A percentile compares a stretch with the other conserved stretches of the same genome.
These are phyloP conservation scores for Melaleuca quinquenervia DNA, from an alignment of 345 rosid species.

Conservation along the genomic window DNA sequence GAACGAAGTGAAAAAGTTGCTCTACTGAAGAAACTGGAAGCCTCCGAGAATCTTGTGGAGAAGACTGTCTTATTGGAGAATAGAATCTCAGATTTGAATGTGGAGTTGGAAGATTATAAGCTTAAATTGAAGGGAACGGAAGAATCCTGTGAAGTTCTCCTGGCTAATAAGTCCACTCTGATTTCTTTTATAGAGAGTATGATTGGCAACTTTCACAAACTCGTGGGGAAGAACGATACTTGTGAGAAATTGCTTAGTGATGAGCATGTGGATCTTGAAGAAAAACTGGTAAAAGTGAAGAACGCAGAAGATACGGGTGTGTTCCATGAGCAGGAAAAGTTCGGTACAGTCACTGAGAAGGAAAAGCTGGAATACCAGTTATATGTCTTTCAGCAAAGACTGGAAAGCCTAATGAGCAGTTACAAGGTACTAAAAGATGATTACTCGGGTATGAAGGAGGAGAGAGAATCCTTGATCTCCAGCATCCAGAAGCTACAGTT, in stretches of 20 bases:
- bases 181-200: background rate
- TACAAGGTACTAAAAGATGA: slow-evolving; percentile 35
- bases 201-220: slow-evolving; percentile 27
- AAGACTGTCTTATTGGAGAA: slow-evolving; percentile 64
- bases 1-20: slow-evolving; percentile 31
- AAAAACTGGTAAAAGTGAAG: slow-evolving; percentile 29
- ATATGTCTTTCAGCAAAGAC: slow-evolving; percentile 34
- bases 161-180: slow-evolving; percentile 50
- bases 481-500: slow-evolving; percentile 39
- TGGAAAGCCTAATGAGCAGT: slow-evolving; percentile 40
- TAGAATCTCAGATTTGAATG: slow-evolving; percentile 68
- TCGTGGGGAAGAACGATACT: slow-evolving; percentile 43
- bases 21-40: slow-evolving; percentile 47
- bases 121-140: slow-evolving; percentile 48
- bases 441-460: slow-evolving; percentile 31
- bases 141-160: slow-evolving; percentile 42
- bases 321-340: slow-evolving; percentile 50
- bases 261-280: slow-evolving; percentile 62
- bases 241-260: slow-evolving; percentile 54
- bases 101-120: slow-evolving; percentile 55
- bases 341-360: slow-evolving; percentile 28
- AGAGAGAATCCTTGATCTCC: slow-evolving; percentile 37
- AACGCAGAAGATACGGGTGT: slow-evolving; percentile 45
- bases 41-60: slow-evolving; percentile 55
- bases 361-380: slow-evolving; percentile 47